These are phyloP conservation scores for Raffaelea ambrosiae DNA, from an alignment of 2,329 filamentous ascomycete genomes.

Conservation along the genomic window DNA sequence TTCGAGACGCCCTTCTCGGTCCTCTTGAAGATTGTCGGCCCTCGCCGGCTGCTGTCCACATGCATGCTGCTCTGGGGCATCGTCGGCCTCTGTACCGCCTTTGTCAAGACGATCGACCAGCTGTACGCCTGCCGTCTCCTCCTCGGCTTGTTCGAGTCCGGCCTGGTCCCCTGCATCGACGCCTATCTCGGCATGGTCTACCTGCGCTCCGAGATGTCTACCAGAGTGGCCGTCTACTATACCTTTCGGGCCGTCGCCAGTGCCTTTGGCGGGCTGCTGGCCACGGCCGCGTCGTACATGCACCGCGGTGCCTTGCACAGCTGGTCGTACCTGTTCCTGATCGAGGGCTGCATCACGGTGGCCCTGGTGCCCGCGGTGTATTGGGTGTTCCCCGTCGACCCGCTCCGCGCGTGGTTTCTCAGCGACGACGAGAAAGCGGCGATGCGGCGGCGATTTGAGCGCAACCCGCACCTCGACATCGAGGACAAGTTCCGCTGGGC, in stretches of 20 bases:
- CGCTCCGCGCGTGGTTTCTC: slow-evolving; percentile 7
- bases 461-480: slow-evolving; percentile 3
- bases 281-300: slow-evolving; percentile 5
- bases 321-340: slow-evolving; percentile 11
- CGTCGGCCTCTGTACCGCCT: slow-evolving; percentile 9
- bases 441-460: slow-evolving; percentile 2
- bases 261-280: slow-evolving; percentile 9
- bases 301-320: background rate
- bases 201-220: slow-evolving; percentile 5
- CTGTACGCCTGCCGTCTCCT: slow-evolving; percentile 49
- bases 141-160: slow-evolving; percentile 50
- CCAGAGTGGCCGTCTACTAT: slow-evolving; percentile 5
- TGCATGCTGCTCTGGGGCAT: slow-evolving; percentile 21
- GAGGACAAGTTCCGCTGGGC: slow-evolving; percentile 3
- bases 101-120: slow-evolving; percentile 6
- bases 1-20: slow-evolving; percentile 32
- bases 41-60: slow-evolving; percentile 20
- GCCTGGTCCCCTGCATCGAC: slow-evolving; percentile 50
- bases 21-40: slow-evolving; percentile 20
- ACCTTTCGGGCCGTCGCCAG: slow-evolving; percentile 8
- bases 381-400: slow-evolving; percentile 5
- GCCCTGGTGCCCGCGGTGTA: background rate
- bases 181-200: slow-evolving; percentile 29
- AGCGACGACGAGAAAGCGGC: slow-evolving; percentile 5
- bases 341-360: slow-evolving; percentile 9